Percentiles rank a stretch among this genome's conserved stretches.
phyloP scores from a whole-genome alignment of 352 stramenopile species.

The Pythium monospermum region DNA sequence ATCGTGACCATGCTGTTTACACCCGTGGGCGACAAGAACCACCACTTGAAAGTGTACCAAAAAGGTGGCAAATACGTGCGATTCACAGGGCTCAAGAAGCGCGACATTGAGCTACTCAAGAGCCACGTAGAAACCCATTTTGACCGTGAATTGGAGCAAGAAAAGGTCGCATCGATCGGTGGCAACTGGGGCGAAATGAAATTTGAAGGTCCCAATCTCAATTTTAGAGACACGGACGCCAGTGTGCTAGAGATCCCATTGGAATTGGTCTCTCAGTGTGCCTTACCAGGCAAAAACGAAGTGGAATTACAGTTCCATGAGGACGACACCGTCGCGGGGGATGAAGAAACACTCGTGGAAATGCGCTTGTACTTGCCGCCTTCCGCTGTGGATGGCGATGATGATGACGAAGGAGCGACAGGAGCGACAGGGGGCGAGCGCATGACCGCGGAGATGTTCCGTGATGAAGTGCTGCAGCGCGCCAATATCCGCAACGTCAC shows the following conservation, averaged over 20 bases:
- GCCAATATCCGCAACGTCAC: slow-evolving; percentile 89
- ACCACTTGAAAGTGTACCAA: slow-evolving; percentile 84
- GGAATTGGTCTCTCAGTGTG: slow-evolving; percentile 80
- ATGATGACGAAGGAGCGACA: too few relatives aligned
- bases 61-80: slow-evolving; percentile 82
- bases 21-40: slow-evolving; percentile 68
- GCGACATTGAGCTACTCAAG: slow-evolving; percentile 61
- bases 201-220: slow-evolving; percentile 87
- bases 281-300: slow-evolving; percentile 96
- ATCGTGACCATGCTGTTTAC: slow-evolving; percentile 86
- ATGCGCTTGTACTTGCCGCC: slow-evolving; percentile 96
- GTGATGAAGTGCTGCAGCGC: slow-evolving; percentile 80
- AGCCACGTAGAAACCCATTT: slow-evolving; percentile 77
- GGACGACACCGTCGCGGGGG: slow-evolving; percentile 95
- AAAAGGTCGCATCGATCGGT: slow-evolving; percentile 83
- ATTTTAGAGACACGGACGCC: slow-evolving; percentile 62
- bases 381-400: too few relatives aligned
- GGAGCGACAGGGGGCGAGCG: too few relatives aligned
- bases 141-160: slow-evolving; percentile 86
- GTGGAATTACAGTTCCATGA: slow-evolving; percentile 99
- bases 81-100: slow-evolving; percentile 70
- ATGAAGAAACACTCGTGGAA: slow-evolving; percentile 92
- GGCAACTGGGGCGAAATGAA: slow-evolving; percentile 93
- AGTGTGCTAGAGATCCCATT: slow-evolving; percentile 75
- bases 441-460: slow-evolving; percentile 68